Conservation (phyloP, 495 filamentous ascomycete species). For the Evernia prunastri region DNA sequence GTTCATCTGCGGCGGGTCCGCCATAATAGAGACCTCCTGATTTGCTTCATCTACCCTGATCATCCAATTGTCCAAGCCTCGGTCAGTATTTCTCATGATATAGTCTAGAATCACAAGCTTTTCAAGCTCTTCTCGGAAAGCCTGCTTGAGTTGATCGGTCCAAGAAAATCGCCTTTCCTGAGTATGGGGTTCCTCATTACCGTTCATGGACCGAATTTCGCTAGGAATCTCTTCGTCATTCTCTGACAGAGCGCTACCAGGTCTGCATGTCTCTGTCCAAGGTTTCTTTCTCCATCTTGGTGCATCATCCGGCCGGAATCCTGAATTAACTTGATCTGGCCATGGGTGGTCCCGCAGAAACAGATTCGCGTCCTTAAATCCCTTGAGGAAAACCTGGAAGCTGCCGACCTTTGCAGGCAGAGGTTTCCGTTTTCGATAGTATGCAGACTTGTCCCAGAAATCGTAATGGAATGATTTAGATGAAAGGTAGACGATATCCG, state of each 20-base stretch:
- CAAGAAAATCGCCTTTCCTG: constrained; percentile 59
- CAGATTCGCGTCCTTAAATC: constrained; percentile 92
- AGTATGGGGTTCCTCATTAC: constrained; percentile 44
- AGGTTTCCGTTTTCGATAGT: constrained; percentile 76
- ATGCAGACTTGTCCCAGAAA: constrained; percentile 88
- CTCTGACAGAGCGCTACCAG: constrained; percentile 56
- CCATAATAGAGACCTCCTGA: constrained; percentile 75
- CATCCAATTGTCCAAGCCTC: constrained; percentile 99
- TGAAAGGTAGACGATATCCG: constrained; percentile 86
- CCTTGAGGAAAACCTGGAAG: constrained; percentile 95
- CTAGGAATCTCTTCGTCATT: constrained; percentile 63
- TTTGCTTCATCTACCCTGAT: constrained; percentile 85
- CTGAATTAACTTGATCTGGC: constrained; percentile 87
- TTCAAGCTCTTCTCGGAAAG: constrained; percentile 90
- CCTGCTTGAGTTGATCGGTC: constrained; percentile 83
- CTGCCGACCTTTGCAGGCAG: constrained; percentile 91
- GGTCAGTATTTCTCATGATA: constrained; percentile 98
- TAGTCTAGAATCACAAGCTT: constrained; percentile 98
- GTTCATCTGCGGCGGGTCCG: constrained; percentile 69
- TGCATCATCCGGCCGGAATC: constrained; percentile 63
- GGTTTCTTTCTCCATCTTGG: constrained; percentile 63
- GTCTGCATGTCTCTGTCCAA: constrained; percentile 84
- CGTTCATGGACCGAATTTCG: constrained; percentile 39
- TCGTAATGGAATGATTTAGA: constrained; percentile 98
- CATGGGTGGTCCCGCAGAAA: constrained; percentile 94